Conservation (phyloP, 192 early-diverging fungal genomes). For the Gamsiella multidivaricata region DNA sequence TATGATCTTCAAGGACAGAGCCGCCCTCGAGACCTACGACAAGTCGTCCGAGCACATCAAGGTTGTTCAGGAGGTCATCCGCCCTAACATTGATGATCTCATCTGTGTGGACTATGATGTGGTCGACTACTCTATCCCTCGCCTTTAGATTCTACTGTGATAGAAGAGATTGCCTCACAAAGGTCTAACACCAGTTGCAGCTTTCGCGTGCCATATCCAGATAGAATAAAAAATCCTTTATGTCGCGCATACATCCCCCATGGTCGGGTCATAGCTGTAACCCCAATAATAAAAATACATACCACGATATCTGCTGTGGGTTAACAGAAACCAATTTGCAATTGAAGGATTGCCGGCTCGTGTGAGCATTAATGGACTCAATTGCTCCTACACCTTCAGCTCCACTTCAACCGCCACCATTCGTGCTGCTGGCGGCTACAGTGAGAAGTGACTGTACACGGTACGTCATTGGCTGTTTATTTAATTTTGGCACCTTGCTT, state of each 20-base stretch:
- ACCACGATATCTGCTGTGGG: too few species aligned
- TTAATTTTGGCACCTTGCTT: background rate
- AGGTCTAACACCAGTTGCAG: background rate
- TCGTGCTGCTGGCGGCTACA: too few species aligned
- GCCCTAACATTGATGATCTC: constrained; percentile 42
- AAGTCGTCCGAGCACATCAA: constrained; percentile 36
- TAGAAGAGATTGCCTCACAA: background rate
- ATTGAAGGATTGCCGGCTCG: too few species aligned
- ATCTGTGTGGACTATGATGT: constrained; percentile 41
- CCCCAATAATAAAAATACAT: too few species aligned
- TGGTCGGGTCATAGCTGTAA: too few species aligned
- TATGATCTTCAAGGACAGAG: constrained; percentile 50
- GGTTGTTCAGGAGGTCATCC: constrained; percentile 27
- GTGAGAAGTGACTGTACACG: too few species aligned
- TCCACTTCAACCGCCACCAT: background rate
- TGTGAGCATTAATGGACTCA: too few species aligned
- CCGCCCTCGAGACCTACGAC: constrained; percentile 36
- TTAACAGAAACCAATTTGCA: too few species aligned
- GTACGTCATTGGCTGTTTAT: background rate
- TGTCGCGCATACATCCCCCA: too few species aligned
- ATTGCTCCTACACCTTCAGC: too few species aligned
- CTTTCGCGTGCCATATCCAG: too few species aligned
- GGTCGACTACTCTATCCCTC: constrained; percentile 34
- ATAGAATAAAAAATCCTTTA: too few species aligned
- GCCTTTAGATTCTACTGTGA: constrained; percentile 5